phyloP scores from a whole-genome alignment of 2,329 filamentous ascomycete genomes.

The Seiridium cupressi region DNA sequence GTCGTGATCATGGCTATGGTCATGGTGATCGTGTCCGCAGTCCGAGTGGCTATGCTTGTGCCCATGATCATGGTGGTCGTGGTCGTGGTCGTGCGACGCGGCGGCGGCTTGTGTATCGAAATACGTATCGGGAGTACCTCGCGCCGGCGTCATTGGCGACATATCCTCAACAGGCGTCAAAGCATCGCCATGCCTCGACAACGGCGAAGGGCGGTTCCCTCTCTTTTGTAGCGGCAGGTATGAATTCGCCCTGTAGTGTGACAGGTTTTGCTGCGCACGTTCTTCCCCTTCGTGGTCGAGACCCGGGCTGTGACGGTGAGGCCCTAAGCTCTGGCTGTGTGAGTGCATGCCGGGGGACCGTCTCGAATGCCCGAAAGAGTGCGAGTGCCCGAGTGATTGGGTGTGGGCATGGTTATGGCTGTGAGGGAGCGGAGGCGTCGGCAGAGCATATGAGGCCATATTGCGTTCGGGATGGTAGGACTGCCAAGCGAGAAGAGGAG shows the following conservation, averaged over 20 bases:
- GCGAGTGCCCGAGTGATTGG: conserved; percentile 33
- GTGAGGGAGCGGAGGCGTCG: conserved; percentile 48
- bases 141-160: conserved; percentile 9
- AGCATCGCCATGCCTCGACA: conserved; percentile 24
- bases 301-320: conserved; percentile 28
- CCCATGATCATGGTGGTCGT: conserved; percentile 21
- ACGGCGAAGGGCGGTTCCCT: conserved; percentile 30
- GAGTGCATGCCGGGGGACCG: conserved; percentile 26
- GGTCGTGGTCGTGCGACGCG: conserved; percentile 10
- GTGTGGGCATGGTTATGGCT: conserved; percentile 37
- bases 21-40: conserved; percentile 13
- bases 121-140: conserved; percentile 11
- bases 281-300: conserved; percentile 19
- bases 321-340: conserved; percentile 24
- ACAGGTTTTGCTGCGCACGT: conserved; percentile 18
- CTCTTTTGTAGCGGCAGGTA: conserved; percentile 28
- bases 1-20: conserved; percentile 15
- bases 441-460: conserved; percentile 54
- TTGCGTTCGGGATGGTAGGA: conserved; percentile 8
- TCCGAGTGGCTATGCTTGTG: conserved; percentile 21
- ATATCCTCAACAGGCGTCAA: conserved; percentile 18
- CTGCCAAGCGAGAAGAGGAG: background rate
- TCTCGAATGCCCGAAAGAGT: conserved; percentile 33
- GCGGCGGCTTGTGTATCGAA: conserved; percentile 9
- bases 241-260: conserved; percentile 32